Conservation (phyloP, 352 stramenopile species). For the Globisporangium nunn region DNA sequence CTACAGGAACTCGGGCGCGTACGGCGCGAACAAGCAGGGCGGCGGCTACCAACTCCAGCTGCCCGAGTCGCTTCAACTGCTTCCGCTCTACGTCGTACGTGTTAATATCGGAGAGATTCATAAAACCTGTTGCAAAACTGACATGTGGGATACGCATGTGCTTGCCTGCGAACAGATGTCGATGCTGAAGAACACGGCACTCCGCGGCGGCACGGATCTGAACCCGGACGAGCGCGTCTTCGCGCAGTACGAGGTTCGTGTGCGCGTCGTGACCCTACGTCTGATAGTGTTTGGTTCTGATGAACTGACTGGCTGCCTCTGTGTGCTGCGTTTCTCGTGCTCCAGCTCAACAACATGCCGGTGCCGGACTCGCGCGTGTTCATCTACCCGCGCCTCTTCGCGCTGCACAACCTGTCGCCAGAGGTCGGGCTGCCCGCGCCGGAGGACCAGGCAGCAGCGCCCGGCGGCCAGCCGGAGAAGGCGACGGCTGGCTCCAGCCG, state of each 20-base stretch:
- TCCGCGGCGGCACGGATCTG: conserved; percentile 95
- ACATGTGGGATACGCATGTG: neutral
- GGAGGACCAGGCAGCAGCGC: conserved; percentile 25
- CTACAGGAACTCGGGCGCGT: conserved; percentile 78
- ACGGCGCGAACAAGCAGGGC: conserved; percentile 53
- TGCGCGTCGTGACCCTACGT: too few species aligned
- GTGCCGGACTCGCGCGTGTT: conserved; percentile 88
- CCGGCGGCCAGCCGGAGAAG: conserved; percentile 21
- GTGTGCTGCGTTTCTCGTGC: neutral
- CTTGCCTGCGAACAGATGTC: conserved; percentile 75
- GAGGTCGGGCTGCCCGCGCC: conserved; percentile 76
- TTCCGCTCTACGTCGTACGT: conserved; percentile 93
- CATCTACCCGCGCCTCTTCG: conserved; percentile 97
- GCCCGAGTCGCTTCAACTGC: conserved; percentile 90
- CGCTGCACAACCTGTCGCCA: conserved; percentile 88
- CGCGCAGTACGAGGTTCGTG: conserved; percentile 79
- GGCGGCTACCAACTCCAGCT: conserved; percentile 76
- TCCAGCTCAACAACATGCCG: conserved; percentile 92
- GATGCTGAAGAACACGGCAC: conserved; percentile 96
- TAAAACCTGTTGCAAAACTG: neutral
- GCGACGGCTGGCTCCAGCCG: conserved; percentile 51
- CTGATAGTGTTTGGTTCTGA: too few species aligned
- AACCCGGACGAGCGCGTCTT: conserved; percentile 94
- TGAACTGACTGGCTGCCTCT: neutral
- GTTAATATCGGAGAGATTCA: neutral